These are phyloP conservation scores for Rhododendron ferrugineum DNA, from an alignment of 148 eudicot species.

Conservation along the genomic window DNA sequence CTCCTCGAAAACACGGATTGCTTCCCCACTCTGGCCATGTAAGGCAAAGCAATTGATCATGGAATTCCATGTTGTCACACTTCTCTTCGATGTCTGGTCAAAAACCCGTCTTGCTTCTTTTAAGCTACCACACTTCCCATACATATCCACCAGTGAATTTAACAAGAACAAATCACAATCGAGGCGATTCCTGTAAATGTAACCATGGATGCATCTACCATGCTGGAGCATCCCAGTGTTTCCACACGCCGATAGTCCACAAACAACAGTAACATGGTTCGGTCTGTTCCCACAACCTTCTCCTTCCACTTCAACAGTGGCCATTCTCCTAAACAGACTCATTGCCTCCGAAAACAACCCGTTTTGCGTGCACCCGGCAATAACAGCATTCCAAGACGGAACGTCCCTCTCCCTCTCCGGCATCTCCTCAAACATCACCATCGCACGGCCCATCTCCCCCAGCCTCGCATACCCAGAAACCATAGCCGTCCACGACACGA, in stretches of 20 bases:
- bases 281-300: conserved; percentile 28
- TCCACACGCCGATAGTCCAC: conserved; percentile 64
- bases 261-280: conserved; percentile 51
- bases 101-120: conserved; percentile 48
- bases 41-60: conserved; percentile 73
- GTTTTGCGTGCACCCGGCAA: conserved; percentile 66
- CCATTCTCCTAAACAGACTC: conserved; percentile 50
- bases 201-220: conserved; percentile 62
- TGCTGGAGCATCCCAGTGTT: conserved; percentile 65
- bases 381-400: conserved; percentile 72
- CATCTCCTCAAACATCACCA: conserved; percentile 59
- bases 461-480: conserved; percentile 57
- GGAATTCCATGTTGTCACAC: conserved; percentile 63
- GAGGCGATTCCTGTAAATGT: conserved; percentile 36
- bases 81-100: conserved; percentile 24
- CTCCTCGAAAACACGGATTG: conserved; percentile 53
- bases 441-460: conserved; percentile 57
- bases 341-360: conserved; percentile 70
- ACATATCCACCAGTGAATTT: conserved; percentile 67
- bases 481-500: conserved; percentile 78
- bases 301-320: conserved; percentile 8
- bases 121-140: conserved; percentile 80
- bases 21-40: conserved; percentile 49
- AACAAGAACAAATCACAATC: conserved; percentile 32
- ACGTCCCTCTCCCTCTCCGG: conserved; percentile 57